Conservation (phyloP, 139 green algal species). For the Nannochloris sp. region DNA sequence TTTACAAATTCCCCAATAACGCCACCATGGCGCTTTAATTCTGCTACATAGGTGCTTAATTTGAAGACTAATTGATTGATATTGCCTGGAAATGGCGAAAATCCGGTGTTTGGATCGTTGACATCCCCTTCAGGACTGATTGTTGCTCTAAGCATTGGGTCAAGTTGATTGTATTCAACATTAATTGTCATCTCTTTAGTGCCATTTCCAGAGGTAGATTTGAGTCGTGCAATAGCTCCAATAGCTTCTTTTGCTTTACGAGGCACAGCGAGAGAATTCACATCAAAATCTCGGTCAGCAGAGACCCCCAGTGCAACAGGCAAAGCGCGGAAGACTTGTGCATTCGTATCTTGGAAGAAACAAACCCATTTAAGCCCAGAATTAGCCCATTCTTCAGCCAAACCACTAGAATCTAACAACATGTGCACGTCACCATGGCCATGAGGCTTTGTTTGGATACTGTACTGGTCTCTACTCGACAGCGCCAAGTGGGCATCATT, state of each 20-base stretch:
- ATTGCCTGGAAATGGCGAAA: slow-evolving; percentile 93
- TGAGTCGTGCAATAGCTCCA: slow-evolving; percentile 71
- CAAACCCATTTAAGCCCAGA: slow-evolving; percentile 85
- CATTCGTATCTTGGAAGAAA: slow-evolving; percentile 99
- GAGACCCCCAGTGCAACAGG: slow-evolving; percentile 64
- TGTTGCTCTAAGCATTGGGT: slow-evolving; percentile 83
- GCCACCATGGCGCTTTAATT: slow-evolving; percentile 68
- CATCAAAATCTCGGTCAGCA: slow-evolving; percentile 62
- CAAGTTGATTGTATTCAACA: slow-evolving; percentile 99
- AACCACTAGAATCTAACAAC: slow-evolving; percentile 75
- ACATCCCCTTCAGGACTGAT: slow-evolving; percentile 69
- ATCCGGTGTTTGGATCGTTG: slow-evolving; percentile 75
- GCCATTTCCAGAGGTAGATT: slow-evolving; percentile 13
- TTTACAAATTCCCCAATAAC: slow-evolving; percentile 98
- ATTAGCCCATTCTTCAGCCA: slow-evolving; percentile 56
- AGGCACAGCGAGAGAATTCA: slow-evolving; percentile 92
- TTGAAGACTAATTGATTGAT: slow-evolving; percentile 94
- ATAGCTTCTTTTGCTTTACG: slow-evolving; percentile 94
- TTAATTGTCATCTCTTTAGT: slow-evolving; percentile 84
- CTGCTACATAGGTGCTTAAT: slow-evolving; percentile 62
- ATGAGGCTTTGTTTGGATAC: slow-evolving; percentile 91
- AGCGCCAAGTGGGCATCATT: slow-evolving; percentile 80
- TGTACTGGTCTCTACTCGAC: slow-evolving; percentile 59
- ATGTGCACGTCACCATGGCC: slow-evolving; percentile 97
- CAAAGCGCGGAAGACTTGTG: slow-evolving; percentile 85